These are phyloP conservation scores for Francoa sonchifolia DNA, from an alignment of 441 rosid species.

Conservation along the genomic window DNA sequence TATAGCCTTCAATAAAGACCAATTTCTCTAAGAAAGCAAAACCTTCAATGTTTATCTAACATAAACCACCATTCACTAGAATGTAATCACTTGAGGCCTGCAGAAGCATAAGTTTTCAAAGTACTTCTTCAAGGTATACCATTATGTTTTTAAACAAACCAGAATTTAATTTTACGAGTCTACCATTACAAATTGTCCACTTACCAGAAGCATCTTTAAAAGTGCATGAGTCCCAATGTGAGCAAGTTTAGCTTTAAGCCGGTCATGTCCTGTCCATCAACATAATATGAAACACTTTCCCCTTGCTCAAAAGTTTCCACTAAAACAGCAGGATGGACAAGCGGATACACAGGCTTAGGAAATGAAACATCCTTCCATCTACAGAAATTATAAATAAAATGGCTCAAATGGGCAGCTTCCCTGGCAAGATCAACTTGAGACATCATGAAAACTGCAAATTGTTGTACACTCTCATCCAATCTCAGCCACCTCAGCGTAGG, in stretches of 20 bases:
- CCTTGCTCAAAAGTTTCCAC: slow-evolving; percentile 98
- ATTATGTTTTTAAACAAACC: not conserved
- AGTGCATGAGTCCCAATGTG: slow-evolving; percentile 99
- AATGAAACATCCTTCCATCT: slow-evolving; percentile 97
- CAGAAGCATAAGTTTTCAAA: not conserved
- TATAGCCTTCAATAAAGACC: not conserved
- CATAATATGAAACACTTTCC: slow-evolving; percentile 72
- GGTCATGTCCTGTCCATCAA: slow-evolving; percentile 69
- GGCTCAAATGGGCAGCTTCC: slow-evolving; percentile 97
- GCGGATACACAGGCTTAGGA: slow-evolving; percentile 96
- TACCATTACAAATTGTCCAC: not conserved
- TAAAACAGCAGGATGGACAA: slow-evolving; percentile 98
- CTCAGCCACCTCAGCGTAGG: slow-evolving; percentile 94
- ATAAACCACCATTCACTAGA: not conserved
- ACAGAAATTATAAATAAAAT: slow-evolving; percentile 87
- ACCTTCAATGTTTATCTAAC: not conserved
- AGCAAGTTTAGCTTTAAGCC: slow-evolving; percentile 79
- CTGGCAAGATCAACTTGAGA: slow-evolving; percentile 99
- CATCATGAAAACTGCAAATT: slow-evolving; percentile 95
- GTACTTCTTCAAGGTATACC: not conserved
- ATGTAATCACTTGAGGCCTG: not conserved
- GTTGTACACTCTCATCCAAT: slow-evolving; percentile 92
- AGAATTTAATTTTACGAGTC: not conserved
- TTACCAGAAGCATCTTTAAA: slow-evolving; percentile 96
- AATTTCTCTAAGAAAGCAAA: not conserved